These are phyloP conservation scores for Alternaria sp. DNA, from an alignment of 2,329 filamentous ascomycete genomes.

Conservation along the genomic window DNA sequence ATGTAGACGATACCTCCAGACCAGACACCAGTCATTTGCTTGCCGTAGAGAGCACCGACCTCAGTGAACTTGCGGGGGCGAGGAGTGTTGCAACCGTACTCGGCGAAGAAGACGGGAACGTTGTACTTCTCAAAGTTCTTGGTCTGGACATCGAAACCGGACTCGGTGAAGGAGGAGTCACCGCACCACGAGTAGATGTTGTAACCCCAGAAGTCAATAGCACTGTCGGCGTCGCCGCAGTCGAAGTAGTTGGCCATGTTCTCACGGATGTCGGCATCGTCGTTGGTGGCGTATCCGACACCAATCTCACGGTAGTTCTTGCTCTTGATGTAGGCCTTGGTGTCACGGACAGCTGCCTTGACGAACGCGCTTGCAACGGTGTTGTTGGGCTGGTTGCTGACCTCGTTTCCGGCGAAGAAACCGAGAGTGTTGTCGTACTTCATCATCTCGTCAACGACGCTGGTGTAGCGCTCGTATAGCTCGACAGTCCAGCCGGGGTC, in stretches of 20 bases:
- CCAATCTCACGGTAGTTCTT: constrained; percentile 80
- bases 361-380: constrained; percentile 91
- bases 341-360: constrained; percentile 96
- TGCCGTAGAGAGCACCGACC: constrained; percentile 78
- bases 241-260: constrained; percentile 93
- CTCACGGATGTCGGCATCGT: constrained; percentile 81
- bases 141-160: constrained; percentile 83
- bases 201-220: constrained; percentile 99
- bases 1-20: constrained; percentile 98
- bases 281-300: constrained; percentile 95
- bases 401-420: constrained; percentile 99
- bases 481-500: constrained; percentile 78
- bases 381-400: constrained; percentile 88
- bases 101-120: constrained; percentile 96
- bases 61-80: constrained; percentile 82
- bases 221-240: constrained; percentile 69
- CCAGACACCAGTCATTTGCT: constrained; percentile 84
- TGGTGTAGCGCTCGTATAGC: constrained; percentile 80
- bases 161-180: constrained; percentile 74
- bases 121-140: constrained; percentile 88
- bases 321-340: constrained; percentile 88
- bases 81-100: constrained; percentile 91
- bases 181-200: constrained; percentile 99
- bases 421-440: constrained; percentile 91
- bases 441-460: constrained; percentile 79